Conservation (phyloP, 2,329 filamentous ascomycete genomes). For the Fusarium palustre region DNA sequence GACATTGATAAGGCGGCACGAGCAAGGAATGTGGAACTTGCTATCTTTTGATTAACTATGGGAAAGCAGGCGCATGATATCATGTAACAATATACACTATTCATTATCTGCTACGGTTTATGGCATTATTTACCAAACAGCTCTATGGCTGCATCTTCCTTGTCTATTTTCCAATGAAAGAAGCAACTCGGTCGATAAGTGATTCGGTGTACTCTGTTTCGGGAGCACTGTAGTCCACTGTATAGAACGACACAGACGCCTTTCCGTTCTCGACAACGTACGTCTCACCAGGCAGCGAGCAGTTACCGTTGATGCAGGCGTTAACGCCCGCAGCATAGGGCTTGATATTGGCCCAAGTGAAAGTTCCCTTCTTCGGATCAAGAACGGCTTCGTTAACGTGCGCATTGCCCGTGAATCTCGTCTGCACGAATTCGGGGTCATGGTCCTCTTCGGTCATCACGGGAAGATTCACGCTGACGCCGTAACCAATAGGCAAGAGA, state of each 20-base stretch:
- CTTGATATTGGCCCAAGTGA: conserved; percentile 56
- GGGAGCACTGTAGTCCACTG: conserved; percentile 64
- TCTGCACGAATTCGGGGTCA: conserved; percentile 59
- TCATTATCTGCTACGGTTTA: background rate
- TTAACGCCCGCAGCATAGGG: conserved; percentile 58
- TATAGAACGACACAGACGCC: conserved; percentile 60
- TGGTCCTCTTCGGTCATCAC: conserved; percentile 55
- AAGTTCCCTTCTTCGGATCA: conserved; percentile 57
- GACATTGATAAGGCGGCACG: conserved; percentile 35
- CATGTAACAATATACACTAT: background rate
- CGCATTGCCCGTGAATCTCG: conserved; percentile 62
- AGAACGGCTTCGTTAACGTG: conserved; percentile 59
- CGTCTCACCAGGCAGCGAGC: conserved; percentile 63
- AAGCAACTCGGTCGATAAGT: conserved; percentile 44
- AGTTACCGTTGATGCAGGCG: conserved; percentile 64
- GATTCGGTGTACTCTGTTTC: conserved; percentile 38
- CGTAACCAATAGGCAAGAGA: conserved; percentile 62
- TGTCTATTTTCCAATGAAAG: conserved; percentile 20
- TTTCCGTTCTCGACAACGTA: conserved; percentile 58
- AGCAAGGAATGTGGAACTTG: conserved; percentile 28
- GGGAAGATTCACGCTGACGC: conserved; percentile 64
- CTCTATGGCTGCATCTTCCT: too few species aligned
- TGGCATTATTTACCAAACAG: background rate
- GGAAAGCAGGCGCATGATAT: background rate
- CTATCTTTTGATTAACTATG: conserved; percentile 20